These are phyloP conservation scores for Vigna reflexopilosa DNA, from an alignment of 306 rosid genomes.

Conservation along the genomic window DNA sequence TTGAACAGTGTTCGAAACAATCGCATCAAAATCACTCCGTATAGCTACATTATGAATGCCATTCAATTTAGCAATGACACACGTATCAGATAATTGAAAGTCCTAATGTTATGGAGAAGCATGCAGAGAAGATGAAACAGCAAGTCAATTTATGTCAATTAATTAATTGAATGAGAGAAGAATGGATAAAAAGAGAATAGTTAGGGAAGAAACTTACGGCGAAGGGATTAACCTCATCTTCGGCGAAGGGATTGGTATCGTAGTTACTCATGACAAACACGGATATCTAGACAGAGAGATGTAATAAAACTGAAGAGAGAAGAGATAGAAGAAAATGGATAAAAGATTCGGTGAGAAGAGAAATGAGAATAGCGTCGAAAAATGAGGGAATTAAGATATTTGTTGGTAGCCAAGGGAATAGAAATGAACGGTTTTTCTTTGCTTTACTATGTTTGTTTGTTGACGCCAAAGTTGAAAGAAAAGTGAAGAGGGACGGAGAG, in stretches of 20 bases:
- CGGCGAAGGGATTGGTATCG: conserved; percentile 75
- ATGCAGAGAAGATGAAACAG: not conserved
- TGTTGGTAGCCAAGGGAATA: not conserved
- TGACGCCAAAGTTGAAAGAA: conserved; percentile 5
- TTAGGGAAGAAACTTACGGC: conserved; percentile 53
- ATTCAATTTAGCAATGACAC: conserved; percentile 8
- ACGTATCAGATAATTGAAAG: conserved; percentile 1
- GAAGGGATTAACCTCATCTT: conserved; percentile 81
- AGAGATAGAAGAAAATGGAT: not conserved
- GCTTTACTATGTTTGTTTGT: conserved; percentile 9
- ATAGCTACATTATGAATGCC: conserved; percentile 40
- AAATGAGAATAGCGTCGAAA: not conserved
- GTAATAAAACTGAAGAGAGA: not conserved
- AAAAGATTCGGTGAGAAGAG: not conserved
- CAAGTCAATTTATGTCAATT: no score
- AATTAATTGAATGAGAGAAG: not conserved
- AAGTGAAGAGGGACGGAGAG: conserved; percentile 12
- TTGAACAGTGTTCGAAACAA: not conserved
- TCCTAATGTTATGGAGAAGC: not conserved
- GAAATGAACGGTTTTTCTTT: conserved; percentile 39
- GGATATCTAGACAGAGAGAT: conserved; percentile 37
- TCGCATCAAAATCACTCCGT: not conserved
- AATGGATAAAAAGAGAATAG: not conserved
- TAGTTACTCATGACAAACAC: conserved; percentile 57
- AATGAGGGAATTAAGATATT: not conserved